A percentile compares a stretch with the other conserved stretches of the same genome.
phyloP scores from a whole-genome alignment of 306 rosid species.

The Quercus variabilis region DNA sequence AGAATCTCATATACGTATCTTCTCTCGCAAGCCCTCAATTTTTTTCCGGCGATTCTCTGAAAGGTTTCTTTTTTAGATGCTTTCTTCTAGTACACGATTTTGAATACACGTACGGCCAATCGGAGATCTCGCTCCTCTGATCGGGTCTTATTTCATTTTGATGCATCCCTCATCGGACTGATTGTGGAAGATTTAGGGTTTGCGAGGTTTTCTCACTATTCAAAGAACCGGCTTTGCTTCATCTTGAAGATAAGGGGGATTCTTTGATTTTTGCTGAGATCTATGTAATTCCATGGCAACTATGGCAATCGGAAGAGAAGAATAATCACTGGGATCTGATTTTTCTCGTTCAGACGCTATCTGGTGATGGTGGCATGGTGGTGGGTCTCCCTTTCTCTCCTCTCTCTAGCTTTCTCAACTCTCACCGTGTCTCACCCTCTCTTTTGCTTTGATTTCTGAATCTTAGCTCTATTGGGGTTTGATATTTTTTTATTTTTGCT shows the following conservation, averaged over 20 bases:
- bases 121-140: conserved; percentile 10
- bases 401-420: no score
- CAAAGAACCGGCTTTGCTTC: not conserved
- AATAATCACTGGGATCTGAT: not conserved
- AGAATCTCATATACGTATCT: no score
- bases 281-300: conserved; percentile 8
- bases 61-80: conserved; percentile 2
- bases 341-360: not conserved
- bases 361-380: no score
- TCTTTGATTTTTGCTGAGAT: conserved; percentile 18
- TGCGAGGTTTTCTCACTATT: not conserved
- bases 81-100: conserved; percentile 15
- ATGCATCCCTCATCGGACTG: not conserved
- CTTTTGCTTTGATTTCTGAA: no score
- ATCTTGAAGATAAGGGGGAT: conserved; percentile 9
- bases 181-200: not conserved
- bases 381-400: no score
- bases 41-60: not conserved
- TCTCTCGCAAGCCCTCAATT: not conserved
- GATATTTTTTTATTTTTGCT: no score
- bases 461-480: no score
- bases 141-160: not conserved
- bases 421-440: no score
- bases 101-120: conserved; percentile 18
- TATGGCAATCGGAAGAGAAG: conserved; percentile 1